Evolutionary conservation across 2,329 filamentous ascomycete genomes (phyloP).

Genomic region (Apiospora aurea): DNA sequence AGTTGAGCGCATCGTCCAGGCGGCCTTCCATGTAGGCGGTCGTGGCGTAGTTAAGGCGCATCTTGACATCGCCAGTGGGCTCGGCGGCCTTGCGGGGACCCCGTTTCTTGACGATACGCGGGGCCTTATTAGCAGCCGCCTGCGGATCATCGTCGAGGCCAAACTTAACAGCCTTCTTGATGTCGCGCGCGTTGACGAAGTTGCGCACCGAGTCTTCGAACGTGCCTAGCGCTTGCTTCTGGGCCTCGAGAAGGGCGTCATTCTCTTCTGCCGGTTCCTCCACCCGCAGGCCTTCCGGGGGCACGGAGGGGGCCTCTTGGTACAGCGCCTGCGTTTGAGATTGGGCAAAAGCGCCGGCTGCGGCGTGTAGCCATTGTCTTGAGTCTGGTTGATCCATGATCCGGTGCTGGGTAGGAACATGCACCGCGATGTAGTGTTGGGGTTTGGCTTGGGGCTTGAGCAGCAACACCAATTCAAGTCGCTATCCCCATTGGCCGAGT

Average conservation of each 20-base stretch:
- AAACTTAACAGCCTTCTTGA: not conserved
- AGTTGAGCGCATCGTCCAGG: conserved; percentile 64
- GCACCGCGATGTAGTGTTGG: not conserved
- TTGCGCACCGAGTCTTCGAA: conserved; percentile 29
- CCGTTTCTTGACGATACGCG: conserved; percentile 36
- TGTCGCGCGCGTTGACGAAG: conserved; percentile 25
- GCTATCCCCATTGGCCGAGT: not conserved
- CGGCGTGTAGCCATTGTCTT: conserved; percentile 20
- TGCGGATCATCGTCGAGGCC: conserved; percentile 18
- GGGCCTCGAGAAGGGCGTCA: conserved; percentile 24
- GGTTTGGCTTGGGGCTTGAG: not conserved
- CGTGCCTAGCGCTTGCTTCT: conserved; percentile 27
- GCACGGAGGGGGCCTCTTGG: not conserved
- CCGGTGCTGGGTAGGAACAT: not conserved
- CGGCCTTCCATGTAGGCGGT: conserved; percentile 70
- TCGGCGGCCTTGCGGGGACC: conserved; percentile 69
- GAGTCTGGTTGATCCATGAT: not conserved
- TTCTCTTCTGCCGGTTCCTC: not conserved
- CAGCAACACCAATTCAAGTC: not conserved
- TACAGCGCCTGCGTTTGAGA: not conserved
- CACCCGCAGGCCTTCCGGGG: not conserved
- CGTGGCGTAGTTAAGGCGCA: conserved; percentile 70
- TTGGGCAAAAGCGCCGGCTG: conserved; percentile 20
- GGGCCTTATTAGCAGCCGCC: conserved; percentile 1
- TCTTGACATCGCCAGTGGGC: conserved; percentile 74